Percentiles rank a stretch among this genome's conserved stretches.
Conservation (phyloP, 2,329 filamentous ascomycete genomes). For the Arachnomyces sp. region DNA sequence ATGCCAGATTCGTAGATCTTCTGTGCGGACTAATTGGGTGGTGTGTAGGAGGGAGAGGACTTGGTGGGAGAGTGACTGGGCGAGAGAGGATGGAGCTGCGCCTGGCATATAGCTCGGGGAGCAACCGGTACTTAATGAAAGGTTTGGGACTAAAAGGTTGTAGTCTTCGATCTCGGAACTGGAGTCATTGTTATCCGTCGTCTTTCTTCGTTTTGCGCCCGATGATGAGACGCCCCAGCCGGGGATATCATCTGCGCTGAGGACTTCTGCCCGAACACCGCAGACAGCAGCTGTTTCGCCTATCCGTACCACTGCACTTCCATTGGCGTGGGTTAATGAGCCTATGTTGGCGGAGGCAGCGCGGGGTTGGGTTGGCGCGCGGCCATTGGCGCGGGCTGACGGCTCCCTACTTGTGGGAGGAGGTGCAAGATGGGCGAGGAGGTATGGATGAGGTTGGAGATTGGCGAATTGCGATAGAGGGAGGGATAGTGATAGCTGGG, state of each 20-base stretch:
- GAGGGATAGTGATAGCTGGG: slow-evolving; percentile 42
- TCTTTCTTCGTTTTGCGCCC: slow-evolving; percentile 26
- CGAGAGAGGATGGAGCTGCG: slow-evolving; percentile 66
- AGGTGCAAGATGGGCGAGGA: slow-evolving; percentile 76
- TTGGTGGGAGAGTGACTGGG: slow-evolving; percentile 76
- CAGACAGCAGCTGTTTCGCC: slow-evolving; percentile 94
- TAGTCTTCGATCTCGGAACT: slow-evolving; percentile 40
- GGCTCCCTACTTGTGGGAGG: slow-evolving; percentile 39
- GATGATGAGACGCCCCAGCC: slow-evolving; percentile 38
- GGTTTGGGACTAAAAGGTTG: slow-evolving; percentile 81
- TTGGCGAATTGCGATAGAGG: slow-evolving; percentile 70
- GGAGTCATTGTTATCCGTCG: slow-evolving; percentile 24
- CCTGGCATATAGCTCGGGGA: slow-evolving; percentile 79
- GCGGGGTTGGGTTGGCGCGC: slow-evolving; percentile 60
- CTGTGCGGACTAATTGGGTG: slow-evolving; percentile 56
- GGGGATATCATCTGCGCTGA: slow-evolving; percentile 65
- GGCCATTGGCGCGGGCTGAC: slow-evolving; percentile 71
- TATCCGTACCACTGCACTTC: slow-evolving; percentile 76
- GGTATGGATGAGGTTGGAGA: slow-evolving; percentile 78
- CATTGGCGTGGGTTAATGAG: slow-evolving; percentile 80
- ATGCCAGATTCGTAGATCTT: slow-evolving; percentile 67
- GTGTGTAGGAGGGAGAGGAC: slow-evolving; percentile 68
- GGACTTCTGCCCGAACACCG: slow-evolving; percentile 77
- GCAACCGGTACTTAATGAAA: slow-evolving; percentile 85
- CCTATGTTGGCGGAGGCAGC: slow-evolving; percentile 69